These are phyloP conservation scores for Telfairia occidentalis DNA, from an alignment of 331 rosid species.

Conservation along the genomic window DNA sequence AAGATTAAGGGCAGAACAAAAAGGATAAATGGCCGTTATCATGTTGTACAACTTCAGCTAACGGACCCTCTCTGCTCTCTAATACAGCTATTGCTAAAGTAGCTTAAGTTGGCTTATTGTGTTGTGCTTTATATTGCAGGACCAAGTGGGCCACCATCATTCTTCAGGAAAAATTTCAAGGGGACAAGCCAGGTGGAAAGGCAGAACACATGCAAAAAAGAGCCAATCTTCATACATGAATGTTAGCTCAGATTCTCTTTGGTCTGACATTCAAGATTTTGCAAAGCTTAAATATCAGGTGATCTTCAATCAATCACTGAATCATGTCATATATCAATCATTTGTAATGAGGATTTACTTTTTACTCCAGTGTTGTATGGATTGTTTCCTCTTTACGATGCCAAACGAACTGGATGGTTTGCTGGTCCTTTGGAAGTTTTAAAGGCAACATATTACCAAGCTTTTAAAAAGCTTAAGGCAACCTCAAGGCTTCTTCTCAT, in stretches of 20 bases:
- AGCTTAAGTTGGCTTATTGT: not conserved
- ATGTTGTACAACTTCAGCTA: not conserved
- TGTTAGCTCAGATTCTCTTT: constrained; percentile 70
- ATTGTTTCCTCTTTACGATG: not conserved
- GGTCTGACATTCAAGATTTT: constrained; percentile 75
- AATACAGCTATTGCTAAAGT: not conserved
- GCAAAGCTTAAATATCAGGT: constrained; percentile 82
- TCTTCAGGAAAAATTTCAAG: constrained; percentile 52
- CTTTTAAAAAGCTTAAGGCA: not conserved
- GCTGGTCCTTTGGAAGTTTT: not conserved
- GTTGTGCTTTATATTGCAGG: constrained; percentile 36
- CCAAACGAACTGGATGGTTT: not conserved
- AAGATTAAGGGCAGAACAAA: not conserved
- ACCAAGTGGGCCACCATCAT: constrained; percentile 52
- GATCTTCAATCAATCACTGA: constrained; percentile 14
- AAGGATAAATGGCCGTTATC: not conserved
- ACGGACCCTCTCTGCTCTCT: not conserved
- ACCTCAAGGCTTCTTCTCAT: not conserved
- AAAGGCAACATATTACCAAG: not conserved
- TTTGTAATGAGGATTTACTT: not conserved
- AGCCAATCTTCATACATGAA: constrained; percentile 44
- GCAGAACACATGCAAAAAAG: constrained; percentile 49
- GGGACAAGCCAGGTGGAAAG: constrained; percentile 70
- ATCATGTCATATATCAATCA: not conserved
- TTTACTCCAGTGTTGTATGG: not conserved